A percentile compares a stretch with the other conserved stretches of the same genome.
These are phyloP conservation scores for Russula olivacea DNA, from an alignment of 768 basidiomycete species.

Conservation along the genomic window DNA sequence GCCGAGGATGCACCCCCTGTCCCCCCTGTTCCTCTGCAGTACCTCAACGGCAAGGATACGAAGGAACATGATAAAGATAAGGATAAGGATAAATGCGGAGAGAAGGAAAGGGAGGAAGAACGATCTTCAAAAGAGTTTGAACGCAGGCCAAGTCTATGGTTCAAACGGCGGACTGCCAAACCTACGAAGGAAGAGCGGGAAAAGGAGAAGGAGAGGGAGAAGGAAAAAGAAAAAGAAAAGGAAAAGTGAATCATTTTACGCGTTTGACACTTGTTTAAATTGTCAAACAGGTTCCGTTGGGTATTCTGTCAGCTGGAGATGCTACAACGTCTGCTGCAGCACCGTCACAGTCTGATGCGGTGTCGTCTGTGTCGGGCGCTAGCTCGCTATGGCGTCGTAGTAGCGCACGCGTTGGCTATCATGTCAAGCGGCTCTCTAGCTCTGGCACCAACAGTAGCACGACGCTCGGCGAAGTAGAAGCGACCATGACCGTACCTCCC, in stretches of 20 bases:
- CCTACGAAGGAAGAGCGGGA: constrained; percentile 18
- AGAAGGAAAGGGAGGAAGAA: constrained; percentile 32
- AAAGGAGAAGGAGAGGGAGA: constrained; percentile 21
- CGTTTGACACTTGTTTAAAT: too few species aligned
- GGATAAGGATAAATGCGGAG: constrained; percentile 29
- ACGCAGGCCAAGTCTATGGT: constrained; percentile 45
- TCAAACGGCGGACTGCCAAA: constrained; percentile 47
- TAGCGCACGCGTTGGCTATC: constrained; percentile 13
- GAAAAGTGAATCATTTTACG: too few species aligned
- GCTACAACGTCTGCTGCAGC: constrained; percentile 8
- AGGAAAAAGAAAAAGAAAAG: constrained; percentile 19
- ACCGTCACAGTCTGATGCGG: constrained; percentile 19
- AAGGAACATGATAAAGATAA: constrained; percentile 28
- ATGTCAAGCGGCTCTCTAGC: constrained; percentile 13
- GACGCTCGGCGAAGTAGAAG: constrained; percentile 6
- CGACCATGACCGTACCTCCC: not conserved
- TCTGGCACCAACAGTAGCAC: constrained; percentile 11
- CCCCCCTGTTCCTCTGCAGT: constrained; percentile 30
- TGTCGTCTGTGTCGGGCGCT: constrained; percentile 14
- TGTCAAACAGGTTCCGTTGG: too few species aligned
- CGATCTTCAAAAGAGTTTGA: constrained; percentile 34
- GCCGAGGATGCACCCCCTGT: constrained; percentile 26
- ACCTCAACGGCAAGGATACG: constrained; percentile 27
- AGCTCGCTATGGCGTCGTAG: constrained; percentile 23
- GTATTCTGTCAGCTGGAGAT: not conserved